A percentile compares a stretch with the other conserved stretches of the same genome.
phyloP scores from a whole-genome alignment of 768 basidiomycete species.

The Leucocoprinus leucothites region DNA sequence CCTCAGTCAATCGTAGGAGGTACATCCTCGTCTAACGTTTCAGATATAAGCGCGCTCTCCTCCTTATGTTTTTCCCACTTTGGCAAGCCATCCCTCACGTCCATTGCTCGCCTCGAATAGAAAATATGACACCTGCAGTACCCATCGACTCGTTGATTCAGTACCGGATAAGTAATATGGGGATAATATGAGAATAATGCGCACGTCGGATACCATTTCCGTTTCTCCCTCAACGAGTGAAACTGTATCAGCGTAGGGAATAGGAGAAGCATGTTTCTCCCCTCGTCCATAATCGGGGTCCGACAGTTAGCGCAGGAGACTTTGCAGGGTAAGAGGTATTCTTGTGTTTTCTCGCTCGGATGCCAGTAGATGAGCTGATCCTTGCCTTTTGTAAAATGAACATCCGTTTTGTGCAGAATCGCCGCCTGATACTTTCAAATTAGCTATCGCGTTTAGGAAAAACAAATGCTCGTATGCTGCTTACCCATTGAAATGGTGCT shows the following conservation, averaged over 20 bases:
- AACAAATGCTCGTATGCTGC: not conserved
- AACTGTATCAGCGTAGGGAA: conserved; percentile 14
- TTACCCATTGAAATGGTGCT: conserved; percentile 16
- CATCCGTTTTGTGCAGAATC: conserved; percentile 13
- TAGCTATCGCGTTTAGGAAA: not conserved
- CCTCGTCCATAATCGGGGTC: conserved; percentile 15
- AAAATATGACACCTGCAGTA: conserved; percentile 13
- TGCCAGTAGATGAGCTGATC: conserved; percentile 12
- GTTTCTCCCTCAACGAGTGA: not conserved
- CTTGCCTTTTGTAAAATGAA: conserved; percentile 7
- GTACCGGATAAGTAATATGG: not conserved
- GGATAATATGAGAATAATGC: not conserved
- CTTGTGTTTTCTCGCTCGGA: not conserved
- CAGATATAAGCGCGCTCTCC: not conserved
- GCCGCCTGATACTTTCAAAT: conserved; percentile 4
- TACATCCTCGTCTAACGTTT: not conserved
- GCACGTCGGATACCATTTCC: conserved; percentile 12
- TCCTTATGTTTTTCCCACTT: conserved; percentile 12
- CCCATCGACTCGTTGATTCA: too few species aligned
- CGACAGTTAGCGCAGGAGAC: conserved; percentile 13
- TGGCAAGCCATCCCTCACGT: conserved; percentile 11
- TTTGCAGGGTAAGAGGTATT: conserved; percentile 11
- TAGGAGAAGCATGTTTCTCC: conserved; percentile 13
- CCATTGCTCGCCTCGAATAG: conserved; percentile 10
- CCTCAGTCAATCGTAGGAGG: not conserved